Evolutionary conservation across 83 land plant genomes (phyloP), one percentile per base, ranked within the genome.

Genomic region (Diphasiastrum complanatum): DNA sequence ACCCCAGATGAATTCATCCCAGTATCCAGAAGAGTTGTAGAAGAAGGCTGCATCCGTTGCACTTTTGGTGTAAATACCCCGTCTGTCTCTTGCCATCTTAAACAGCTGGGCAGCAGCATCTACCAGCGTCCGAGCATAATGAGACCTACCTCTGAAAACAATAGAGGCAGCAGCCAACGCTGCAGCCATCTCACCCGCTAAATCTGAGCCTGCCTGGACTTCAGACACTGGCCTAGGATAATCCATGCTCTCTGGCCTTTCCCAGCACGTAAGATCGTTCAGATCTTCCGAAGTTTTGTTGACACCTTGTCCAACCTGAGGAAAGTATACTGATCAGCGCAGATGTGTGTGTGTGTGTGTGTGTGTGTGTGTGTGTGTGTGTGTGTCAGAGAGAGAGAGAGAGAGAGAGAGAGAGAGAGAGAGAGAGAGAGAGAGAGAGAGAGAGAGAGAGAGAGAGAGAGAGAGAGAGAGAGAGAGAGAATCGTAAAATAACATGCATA

Each of bases 101-200:
- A 50, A 64, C 12, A 70, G 37, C 24, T 25, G 29, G 14, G 33
- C 74, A 8, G 97, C 97, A 40, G 84, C 95, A 3, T 73, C 72
- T 32, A 82, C 49, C 6, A 91, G 81, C 63, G 70, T 73, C 52
- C 49, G 63, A 27, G 97, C 87, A 68, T 91, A 91, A 27, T 69
- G 48, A 0, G 45, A 40, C 51, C 79, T 71, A 71, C 87, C 97
- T n/a, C 71, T 76, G 77, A 91, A 91, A 5, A 91, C 95, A 11
- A 91, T 91, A n/a, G 93, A 86, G n/a, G 93, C 97, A 2, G 97
- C 70, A 18, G 97, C 92, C 11, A 91, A 48, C 0, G 97, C 97
- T 10, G 97, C 97, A 1, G 97, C 87, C 83, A 85, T 81, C 66
- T 91, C 97, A 1, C 68, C 93, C 10, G 75, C 97, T 41, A 91